A percentile compares a stretch with the other conserved stretches of the same genome.
phyloP scores from a whole-genome alignment of 352 stramenopile genomes.

The Phytophthora aleatoria region DNA sequence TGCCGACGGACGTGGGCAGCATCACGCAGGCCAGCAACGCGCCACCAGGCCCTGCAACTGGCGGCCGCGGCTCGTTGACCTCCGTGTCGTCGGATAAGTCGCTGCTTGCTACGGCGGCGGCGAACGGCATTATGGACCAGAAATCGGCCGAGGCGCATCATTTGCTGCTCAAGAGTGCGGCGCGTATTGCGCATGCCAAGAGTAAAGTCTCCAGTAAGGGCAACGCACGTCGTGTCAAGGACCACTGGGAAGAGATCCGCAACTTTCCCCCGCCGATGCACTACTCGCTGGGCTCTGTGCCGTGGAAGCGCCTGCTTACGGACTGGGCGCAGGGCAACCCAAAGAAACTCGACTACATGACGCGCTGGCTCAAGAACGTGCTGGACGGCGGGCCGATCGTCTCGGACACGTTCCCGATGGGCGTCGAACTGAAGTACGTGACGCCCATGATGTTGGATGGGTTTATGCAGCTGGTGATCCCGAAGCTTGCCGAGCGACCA shows the following conservation, averaged over 20 bases:
- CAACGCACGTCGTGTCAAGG: conserved; percentile 82
- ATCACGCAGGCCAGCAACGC: conserved; percentile 36
- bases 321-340: conserved; percentile 89
- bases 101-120: conserved; percentile 35
- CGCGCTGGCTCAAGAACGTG: conserved; percentile 88
- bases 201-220: conserved; percentile 76
- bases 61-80: conserved; percentile 33
- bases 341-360: conserved; percentile 93
- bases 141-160: conserved; percentile 68
- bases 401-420: conserved; percentile 88
- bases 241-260: conserved; percentile 90
- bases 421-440: conserved; percentile 89
- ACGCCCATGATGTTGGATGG: conserved; percentile 91
- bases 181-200: conserved; percentile 65
- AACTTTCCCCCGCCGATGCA: conserved; percentile 85
- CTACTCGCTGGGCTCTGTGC: conserved; percentile 82
- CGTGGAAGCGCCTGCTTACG: conserved; percentile 86
- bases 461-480: conserved; percentile 91
- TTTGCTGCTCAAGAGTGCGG: conserved; percentile 74
- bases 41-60: conserved; percentile 7
- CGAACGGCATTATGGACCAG: conserved; percentile 51
- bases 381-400: conserved; percentile 84
- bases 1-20: conserved; percentile 70
- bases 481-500: conserved; percentile 80
- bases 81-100: conserved; percentile 51